Conservation (phyloP, 352 stramenopile species). For the Pythium dissimile region DNA sequence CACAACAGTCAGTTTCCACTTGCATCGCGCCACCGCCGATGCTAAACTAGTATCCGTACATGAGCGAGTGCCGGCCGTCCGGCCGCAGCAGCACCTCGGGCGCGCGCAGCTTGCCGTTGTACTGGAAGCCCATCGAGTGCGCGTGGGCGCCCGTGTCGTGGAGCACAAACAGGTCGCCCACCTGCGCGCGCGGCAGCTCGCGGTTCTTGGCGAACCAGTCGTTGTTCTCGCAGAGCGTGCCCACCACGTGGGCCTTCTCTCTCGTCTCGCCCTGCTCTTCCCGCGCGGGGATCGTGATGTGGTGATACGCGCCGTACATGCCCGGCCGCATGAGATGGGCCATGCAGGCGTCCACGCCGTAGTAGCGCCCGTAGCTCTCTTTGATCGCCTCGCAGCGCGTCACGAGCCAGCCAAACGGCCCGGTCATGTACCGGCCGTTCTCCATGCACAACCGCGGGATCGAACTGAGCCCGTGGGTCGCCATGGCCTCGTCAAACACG, state of each 20-base stretch:
- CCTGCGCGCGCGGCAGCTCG: conserved; percentile 53
- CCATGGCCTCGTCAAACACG: conserved; percentile 76
- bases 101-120: conserved; percentile 89
- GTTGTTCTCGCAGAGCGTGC: conserved; percentile 90
- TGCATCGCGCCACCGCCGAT: conserved; percentile 1
- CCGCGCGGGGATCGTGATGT: conserved; percentile 76
- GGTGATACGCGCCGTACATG: conserved; percentile 89
- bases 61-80: conserved; percentile 56
- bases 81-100: conserved; percentile 79
- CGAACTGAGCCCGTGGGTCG: conserved; percentile 49
- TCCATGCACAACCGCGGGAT: conserved; percentile 85
- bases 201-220: conserved; percentile 91
- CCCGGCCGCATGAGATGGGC: conserved; percentile 88
- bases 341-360: conserved; percentile 88
- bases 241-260: conserved; percentile 69
- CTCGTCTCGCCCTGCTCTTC: conserved; percentile 37
- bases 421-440: conserved; percentile 88
- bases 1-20: no score
- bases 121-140: conserved; percentile 93
- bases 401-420: conserved; percentile 83
- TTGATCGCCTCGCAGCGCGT: conserved; percentile 86
- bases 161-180: conserved; percentile 89
- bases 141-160: conserved; percentile 87
- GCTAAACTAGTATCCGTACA: conserved; percentile 38
- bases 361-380: conserved; percentile 81